Conservation (phyloP, 371 early-diverging fungal genomes). For the Mucor lusitanicus region DNA sequence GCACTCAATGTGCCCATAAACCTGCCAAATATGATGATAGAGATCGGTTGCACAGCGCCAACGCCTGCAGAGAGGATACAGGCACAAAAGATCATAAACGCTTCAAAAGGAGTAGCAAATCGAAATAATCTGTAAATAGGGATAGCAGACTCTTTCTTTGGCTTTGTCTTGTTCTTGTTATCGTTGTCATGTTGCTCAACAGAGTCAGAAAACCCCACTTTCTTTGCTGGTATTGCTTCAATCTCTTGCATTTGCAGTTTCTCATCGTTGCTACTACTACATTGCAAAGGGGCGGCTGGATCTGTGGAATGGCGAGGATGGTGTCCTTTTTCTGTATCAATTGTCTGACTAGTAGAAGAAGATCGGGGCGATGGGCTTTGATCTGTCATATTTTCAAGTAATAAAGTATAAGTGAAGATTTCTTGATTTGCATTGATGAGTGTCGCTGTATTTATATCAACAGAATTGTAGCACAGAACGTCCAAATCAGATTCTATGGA, state of each 20-base stretch:
- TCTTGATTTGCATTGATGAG: neutral
- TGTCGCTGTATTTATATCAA: slow-evolving; percentile 1
- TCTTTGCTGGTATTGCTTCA: slow-evolving; percentile 17
- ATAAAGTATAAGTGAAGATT: neutral
- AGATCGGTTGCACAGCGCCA: slow-evolving; percentile 33
- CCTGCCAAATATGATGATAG: slow-evolving; percentile 48
- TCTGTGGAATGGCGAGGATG: neutral
- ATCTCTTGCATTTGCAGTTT: slow-evolving; percentile 19
- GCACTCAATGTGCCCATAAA: slow-evolving; percentile 29
- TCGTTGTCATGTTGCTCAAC: neutral
- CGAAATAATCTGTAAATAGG: slow-evolving; percentile 61
- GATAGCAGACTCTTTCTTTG: slow-evolving; percentile 42
- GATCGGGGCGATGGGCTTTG: slow-evolving; percentile 22
- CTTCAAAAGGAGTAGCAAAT: slow-evolving; percentile 66
- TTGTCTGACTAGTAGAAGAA: slow-evolving; percentile 21
- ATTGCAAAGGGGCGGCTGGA: neutral
- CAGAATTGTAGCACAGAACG: neutral
- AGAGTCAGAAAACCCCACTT: slow-evolving; percentile 5
- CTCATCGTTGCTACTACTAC: slow-evolving; percentile 2
- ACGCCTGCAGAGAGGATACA: slow-evolving; percentile 22
- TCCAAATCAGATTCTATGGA: neutral
- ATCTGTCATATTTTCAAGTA: slow-evolving; percentile 5
- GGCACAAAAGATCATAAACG: slow-evolving; percentile 44
- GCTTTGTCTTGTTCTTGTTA: slow-evolving; percentile 22
- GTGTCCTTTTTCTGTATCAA: slow-evolving; percentile 10